phyloP scores from a whole-genome alignment of 1,284 basidiomycete species.

The Neonothopanus nambi region DNA sequence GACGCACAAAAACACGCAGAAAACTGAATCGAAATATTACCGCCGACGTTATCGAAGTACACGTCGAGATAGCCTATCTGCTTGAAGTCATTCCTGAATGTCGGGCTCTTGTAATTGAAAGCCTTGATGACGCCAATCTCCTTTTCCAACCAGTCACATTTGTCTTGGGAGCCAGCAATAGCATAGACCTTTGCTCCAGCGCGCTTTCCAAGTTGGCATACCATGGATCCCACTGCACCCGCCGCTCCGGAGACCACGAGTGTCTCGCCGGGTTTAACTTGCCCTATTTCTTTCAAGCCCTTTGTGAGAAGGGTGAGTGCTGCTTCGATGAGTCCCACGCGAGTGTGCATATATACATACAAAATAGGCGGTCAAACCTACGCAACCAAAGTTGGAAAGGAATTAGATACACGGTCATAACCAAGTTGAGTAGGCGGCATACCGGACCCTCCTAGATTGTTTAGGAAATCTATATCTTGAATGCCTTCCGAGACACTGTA shows the following conservation, averaged over 20 bases:
- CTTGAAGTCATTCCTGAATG: conserved; percentile 69
- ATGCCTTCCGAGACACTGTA: conserved; percentile 55
- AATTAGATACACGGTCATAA: background rate
- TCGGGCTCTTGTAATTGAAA: conserved; percentile 84
- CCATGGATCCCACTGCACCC: conserved; percentile 79
- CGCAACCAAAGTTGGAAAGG: background rate
- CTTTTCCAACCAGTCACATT: conserved; percentile 80
- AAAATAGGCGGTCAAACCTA: conserved; percentile 84
- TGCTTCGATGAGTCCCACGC: background rate
- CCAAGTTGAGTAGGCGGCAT: conserved; percentile 20
- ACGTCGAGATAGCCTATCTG: conserved; percentile 71
- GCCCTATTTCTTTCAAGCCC: conserved; percentile 81
- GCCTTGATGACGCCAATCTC: conserved; percentile 83
- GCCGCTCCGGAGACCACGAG: conserved; percentile 88
- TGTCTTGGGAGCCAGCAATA: conserved; percentile 73
- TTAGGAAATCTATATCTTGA: conserved; percentile 73
- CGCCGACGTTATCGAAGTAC: conserved; percentile 89
- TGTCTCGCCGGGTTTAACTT: conserved; percentile 80
- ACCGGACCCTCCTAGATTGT: conserved; percentile 65
- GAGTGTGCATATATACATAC: conserved; percentile 38
- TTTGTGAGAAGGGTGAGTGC: conserved; percentile 26
- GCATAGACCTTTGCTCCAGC: conserved; percentile 81
- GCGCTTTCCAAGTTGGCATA: conserved; percentile 77
- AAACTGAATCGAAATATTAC: conserved; percentile 74
- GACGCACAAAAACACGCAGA: conserved; percentile 57